Evolutionary conservation across 164 flowering plant genomes (phyloP), one percentile per base, ranked within the genome.

Genomic region (Vitis labrusca): DNA sequence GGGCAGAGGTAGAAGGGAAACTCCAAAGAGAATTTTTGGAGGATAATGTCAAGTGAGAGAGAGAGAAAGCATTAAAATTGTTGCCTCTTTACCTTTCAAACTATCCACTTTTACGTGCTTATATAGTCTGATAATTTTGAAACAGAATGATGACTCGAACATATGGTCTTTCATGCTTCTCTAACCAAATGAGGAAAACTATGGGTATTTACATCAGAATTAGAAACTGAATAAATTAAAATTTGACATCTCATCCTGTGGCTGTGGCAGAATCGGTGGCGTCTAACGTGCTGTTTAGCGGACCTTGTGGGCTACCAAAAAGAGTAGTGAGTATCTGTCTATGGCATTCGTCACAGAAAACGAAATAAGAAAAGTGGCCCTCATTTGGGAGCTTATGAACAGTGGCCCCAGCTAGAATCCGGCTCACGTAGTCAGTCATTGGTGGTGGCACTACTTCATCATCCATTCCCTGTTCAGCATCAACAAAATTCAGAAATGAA

Each of bases 351-450:
- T 91, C 87, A 68, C 99, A 94, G 70, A 88, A 85, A 71, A 65
- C 89, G 81, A 85, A 89, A 78, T 82, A 92, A 1, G 99, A 90
- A 75, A 86, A 94, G 77, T 94, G 99, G 19, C 99, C 99, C 76
- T 91, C 96, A 37, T 81, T 78, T 9, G 86, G 87, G 51, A 92
- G 88, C 77, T 75, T 86, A 72, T 94, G 98, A 53, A 94, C 65
- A 5, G 72, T 69, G n/a, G 92, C 96, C 27, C 63, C 79, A 9
- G 91, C 94, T 19, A 94, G 72, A 69, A 90, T 79, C 54, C 99
- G 79, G n/a, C 69, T 75, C 12, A 86, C 77, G 72, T 82, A 92
- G 44, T 90, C 94, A 0, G 85, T 77, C 82, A 89, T 82, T 44
- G 93, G 76, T 48, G 89, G 87, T 49, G 97, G 87, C 32, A 83